Evolutionary conservation across 768 basidiomycete genomes (phyloP).

Genomic region (Pleurotus pulmonarius): DNA sequence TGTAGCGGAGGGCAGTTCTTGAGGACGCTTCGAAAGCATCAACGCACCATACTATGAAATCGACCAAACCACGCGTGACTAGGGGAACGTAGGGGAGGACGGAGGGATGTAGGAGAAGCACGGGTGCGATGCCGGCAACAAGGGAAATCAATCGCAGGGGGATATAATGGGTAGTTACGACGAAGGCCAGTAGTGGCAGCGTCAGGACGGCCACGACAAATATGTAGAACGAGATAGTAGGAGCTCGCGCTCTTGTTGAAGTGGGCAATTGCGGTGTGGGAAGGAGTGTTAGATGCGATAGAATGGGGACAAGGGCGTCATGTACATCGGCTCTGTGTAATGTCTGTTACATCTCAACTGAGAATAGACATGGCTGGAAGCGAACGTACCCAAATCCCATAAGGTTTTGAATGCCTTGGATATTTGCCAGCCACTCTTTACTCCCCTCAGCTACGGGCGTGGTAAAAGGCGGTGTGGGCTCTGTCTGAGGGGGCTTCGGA

Average conservation of each 20-base stretch:
- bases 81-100: slow-evolving; percentile 28
- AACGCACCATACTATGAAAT: background rate
- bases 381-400: slow-evolving; percentile 75
- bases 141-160: slow-evolving; percentile 46
- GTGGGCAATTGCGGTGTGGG: slow-evolving; percentile 24
- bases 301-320: slow-evolving; percentile 46
- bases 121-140: slow-evolving; percentile 44
- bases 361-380: background rate
- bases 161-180: slow-evolving; percentile 43
- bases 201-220: slow-evolving; percentile 39
- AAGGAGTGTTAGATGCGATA: slow-evolving; percentile 41
- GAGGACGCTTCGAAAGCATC: background rate
- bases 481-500: slow-evolving; percentile 9
- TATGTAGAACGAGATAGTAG: slow-evolving; percentile 20
- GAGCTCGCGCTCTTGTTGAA: slow-evolving; percentile 24
- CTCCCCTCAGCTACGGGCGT: slow-evolving; percentile 52
- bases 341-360: background rate
- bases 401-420: slow-evolving; percentile 88
- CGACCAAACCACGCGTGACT: slow-evolving; percentile 2
- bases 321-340: slow-evolving; percentile 55
- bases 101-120: slow-evolving; percentile 51
- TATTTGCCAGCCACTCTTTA: slow-evolving; percentile 80
- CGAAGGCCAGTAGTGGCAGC: slow-evolving; percentile 43
- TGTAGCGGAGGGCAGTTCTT: too few relatives aligned
- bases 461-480: background rate